phyloP scores from a whole-genome alignment of 805 yeast genomes.

The Candida ponderosae region DNA sequence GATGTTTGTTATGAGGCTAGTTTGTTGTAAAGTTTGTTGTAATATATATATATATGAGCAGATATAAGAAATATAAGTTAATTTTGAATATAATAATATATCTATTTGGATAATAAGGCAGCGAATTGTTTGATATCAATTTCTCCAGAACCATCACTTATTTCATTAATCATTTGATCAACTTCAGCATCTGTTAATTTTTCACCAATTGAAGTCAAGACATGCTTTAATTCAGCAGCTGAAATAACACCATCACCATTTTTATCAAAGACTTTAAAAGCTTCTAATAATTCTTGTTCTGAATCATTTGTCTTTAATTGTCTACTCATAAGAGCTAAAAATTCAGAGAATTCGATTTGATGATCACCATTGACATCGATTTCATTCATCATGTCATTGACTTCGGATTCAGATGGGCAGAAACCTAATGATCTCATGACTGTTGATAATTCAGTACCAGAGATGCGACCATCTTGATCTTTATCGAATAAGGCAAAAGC shows the following conservation, averaged over 20 bases:
- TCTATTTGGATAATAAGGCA: slow-evolving; percentile 72
- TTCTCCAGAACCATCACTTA: slow-evolving; percentile 93
- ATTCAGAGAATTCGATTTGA: slow-evolving; percentile 73
- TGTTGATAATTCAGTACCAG: slow-evolving; percentile 91
- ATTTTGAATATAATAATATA: not conserved
- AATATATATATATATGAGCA: not conserved
- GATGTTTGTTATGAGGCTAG: not conserved
- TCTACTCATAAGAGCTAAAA: slow-evolving; percentile 72
- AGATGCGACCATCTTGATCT: slow-evolving; percentile 94
- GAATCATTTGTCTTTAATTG: slow-evolving; percentile 95
- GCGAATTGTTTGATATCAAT: slow-evolving; percentile 96
- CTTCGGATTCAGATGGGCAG: slow-evolving; percentile 93
- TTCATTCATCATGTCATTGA: slow-evolving; percentile 94
- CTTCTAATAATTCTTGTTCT: slow-evolving; percentile 95
- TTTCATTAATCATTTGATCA: slow-evolving; percentile 94
- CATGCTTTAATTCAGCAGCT: slow-evolving; percentile 94
- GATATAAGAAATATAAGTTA: no score
- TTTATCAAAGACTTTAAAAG: slow-evolving; percentile 93
- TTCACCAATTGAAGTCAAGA: slow-evolving; percentile 95
- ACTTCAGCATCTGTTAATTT: slow-evolving; percentile 95
- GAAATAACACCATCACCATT: slow-evolving; percentile 96
- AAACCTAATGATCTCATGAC: slow-evolving; percentile 99
- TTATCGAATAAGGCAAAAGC: slow-evolving; percentile 96
- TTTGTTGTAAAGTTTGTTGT: not conserved
- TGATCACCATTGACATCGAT: slow-evolving; percentile 96